Evolutionary conservation across 371 early-diverging fungal species (phyloP), one percentile per base, ranked within the genome.

Genomic region (Rhizopus sp.): DNA sequence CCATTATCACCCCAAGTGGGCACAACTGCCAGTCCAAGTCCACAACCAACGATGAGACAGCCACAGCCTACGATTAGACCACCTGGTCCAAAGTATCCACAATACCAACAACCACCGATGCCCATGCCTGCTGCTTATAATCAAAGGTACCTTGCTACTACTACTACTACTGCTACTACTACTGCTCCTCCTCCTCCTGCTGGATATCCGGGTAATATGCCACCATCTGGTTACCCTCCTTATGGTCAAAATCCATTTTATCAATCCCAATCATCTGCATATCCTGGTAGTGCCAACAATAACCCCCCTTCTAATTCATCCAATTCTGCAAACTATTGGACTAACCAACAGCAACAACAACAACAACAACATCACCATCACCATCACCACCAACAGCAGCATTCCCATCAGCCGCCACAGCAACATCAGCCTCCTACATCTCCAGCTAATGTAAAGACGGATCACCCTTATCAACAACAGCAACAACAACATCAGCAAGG

Each of bases 21-120:
- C n/a, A 29, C 46, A 5, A n/a, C 29, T 1, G 7, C 46, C 7
- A 15, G 7, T 13, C 35, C 39, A 52, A 7, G 35, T 15, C 8
- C 15, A 17, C n/a, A 59, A 41, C 39, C 35, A 12, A 49, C 23
- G 23, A 23, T 23, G 23, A 23, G 38, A 42, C 52, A 59, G 31
- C 30, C 57, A 9, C 40, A 48, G 7, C 52, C 56, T 49, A 53
- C 50, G 23, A 57, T 33, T 45, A 55, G 59, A 12, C 53, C 62
- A 13, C 57, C 59, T 7, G 50, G 57, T 46, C 50, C 54, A 16
- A 57, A 61, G 8, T 54, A 64, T 38, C 50, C 58, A 40, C 56
- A 57, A 39, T 64, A 64, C 34, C 62, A 23, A 23, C 23, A 23
- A 23, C 23, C 17, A 29, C 46, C 17, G 4, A 46, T 46, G 29